These are phyloP conservation scores for Sporothrix globosa DNA, from an alignment of 2,329 filamentous ascomycete genomes.

Conservation along the genomic window DNA sequence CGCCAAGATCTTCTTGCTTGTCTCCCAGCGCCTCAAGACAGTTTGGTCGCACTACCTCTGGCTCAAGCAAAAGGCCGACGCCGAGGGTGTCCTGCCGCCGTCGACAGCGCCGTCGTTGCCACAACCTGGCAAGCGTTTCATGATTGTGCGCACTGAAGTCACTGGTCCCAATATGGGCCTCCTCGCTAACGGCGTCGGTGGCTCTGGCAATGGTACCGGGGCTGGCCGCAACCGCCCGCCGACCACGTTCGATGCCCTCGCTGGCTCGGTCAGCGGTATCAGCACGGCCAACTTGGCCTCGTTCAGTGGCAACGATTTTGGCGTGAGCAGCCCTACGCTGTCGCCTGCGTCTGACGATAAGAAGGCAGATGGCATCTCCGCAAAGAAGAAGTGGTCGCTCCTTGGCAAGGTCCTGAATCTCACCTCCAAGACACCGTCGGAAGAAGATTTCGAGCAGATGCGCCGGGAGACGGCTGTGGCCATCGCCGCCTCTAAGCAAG, in stretches of 20 bases:
- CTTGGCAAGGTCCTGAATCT: constrained; percentile 65
- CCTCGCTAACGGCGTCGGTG: constrained; percentile 28
- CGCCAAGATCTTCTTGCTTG: constrained; percentile 66
- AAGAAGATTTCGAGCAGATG: constrained; percentile 55
- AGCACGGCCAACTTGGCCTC: background rate
- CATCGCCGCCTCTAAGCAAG: constrained; percentile 39
- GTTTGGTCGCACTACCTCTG: constrained; percentile 81
- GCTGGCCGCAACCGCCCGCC: constrained; percentile 20
- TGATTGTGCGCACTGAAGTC: constrained; percentile 83
- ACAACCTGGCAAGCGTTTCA: constrained; percentile 79
- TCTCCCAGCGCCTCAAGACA: constrained; percentile 69
- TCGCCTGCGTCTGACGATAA: constrained; percentile 33
- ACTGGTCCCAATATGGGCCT: constrained; percentile 53
- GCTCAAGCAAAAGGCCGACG: constrained; percentile 69
- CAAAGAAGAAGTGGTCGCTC: constrained; percentile 66
- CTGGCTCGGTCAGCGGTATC: constrained; percentile 19
- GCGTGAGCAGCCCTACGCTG: background rate
- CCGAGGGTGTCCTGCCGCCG: constrained; percentile 57
- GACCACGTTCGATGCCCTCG: constrained; percentile 31
- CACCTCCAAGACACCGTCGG: constrained; percentile 39
- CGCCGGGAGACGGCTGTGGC: constrained; percentile 56
- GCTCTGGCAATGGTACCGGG: background rate
- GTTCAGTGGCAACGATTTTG: constrained; percentile 36
- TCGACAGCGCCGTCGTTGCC: constrained; percentile 83
- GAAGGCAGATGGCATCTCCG: constrained; percentile 41